Percentiles rank a stretch among this genome's conserved stretches.
phyloP scores from a whole-genome alignment of 208 protist species.

The Leishmania tarentolae region DNA sequence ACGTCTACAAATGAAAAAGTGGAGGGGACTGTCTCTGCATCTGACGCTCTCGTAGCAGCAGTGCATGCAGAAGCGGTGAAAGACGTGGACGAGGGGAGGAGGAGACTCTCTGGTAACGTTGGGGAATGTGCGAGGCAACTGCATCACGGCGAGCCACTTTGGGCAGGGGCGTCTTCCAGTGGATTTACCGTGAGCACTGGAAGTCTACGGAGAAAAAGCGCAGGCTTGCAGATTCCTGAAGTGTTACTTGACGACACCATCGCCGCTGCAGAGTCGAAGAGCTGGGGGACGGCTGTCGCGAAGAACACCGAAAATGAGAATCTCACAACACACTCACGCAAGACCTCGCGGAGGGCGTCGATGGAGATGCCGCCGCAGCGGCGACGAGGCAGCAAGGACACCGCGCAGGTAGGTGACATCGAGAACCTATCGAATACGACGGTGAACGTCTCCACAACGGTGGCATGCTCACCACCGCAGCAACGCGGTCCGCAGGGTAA shows the following conservation, averaged over 20 bases:
- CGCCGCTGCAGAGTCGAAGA: not conserved
- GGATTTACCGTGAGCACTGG: not conserved
- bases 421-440: not conserved
- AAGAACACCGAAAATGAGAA: conserved; percentile 1
- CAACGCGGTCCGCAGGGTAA: not conserved
- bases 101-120: not conserved
- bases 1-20: conserved; percentile 9
- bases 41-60: not conserved
- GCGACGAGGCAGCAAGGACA: not conserved
- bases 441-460: not conserved
- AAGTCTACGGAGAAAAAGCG: conserved; percentile 1
- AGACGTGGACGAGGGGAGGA: not conserved
- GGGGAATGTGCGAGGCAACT: not conserved
- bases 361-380: not conserved
- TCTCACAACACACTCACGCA: conserved; percentile 5
- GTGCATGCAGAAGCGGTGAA: not conserved
- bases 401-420: not conserved
- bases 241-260: conserved; percentile 13
- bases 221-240: conserved; percentile 13
- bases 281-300: not conserved
- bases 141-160: not conserved
- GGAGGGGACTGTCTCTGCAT: not conserved
- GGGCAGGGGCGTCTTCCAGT: not conserved
- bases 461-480: not conserved
- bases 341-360: conserved; percentile 4